A percentile compares a stretch with the other conserved stretches of the same genome.
Evolutionary conservation across 257 asterid species (phyloP).

Genomic region (Echites panduratus): DNA sequence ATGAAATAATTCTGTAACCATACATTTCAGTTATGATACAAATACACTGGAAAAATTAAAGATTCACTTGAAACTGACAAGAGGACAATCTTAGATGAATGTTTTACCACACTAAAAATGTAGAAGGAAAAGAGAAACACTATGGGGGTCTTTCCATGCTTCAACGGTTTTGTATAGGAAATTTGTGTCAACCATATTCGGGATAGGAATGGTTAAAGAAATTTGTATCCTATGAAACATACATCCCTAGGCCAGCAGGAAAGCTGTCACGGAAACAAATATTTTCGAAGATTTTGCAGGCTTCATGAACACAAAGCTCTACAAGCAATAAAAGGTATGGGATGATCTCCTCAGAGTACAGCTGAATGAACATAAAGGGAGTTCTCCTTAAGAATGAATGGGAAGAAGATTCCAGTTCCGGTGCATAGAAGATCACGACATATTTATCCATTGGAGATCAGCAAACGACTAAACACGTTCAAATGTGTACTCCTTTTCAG

Average conservation of each 20-base stretch:
- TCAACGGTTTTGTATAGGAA: background rate
- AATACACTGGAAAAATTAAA: too few species aligned
- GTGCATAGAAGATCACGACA: background rate
- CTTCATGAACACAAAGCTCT: background rate
- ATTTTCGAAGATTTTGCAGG: background rate
- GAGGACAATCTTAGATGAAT: background rate
- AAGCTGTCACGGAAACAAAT: background rate
- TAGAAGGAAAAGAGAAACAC: constrained; percentile 3
- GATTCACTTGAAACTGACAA: constrained; percentile 1
- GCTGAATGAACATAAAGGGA: background rate
- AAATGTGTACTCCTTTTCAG: background rate
- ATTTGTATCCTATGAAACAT: background rate
- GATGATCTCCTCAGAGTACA: background rate
- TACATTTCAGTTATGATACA: background rate
- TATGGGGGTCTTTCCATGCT: background rate
- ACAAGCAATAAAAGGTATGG: background rate
- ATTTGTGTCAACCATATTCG: background rate
- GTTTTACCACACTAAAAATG: background rate
- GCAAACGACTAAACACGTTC: background rate
- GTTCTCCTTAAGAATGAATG: background rate
- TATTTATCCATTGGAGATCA: background rate
- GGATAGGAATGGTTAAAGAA: too few species aligned
- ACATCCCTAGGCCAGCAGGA: background rate
- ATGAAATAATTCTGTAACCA: background rate
- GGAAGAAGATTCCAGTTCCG: background rate